Conservation (phyloP, 257 asterid genomes). For the Anisodus acutangulus region DNA sequence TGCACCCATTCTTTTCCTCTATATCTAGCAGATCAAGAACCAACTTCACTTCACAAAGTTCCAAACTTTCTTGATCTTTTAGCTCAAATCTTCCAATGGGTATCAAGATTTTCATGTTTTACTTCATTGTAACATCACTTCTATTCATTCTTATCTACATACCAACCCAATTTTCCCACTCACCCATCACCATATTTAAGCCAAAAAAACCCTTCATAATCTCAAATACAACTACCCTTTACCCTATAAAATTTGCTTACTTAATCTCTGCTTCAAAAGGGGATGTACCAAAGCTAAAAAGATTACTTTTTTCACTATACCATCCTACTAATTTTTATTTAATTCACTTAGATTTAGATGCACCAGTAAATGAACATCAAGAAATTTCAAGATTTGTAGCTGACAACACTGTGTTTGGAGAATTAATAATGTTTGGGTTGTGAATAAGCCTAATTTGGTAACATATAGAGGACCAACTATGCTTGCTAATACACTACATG, state of each 20-base stretch:
- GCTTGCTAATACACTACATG: conserved; percentile 88
- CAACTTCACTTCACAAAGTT: background rate
- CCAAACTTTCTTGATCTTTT: conserved; percentile 21
- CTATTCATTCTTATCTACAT: conserved; percentile 59
- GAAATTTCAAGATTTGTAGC: conserved; percentile 72
- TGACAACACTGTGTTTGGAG: conserved; percentile 51
- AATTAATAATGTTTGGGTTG: conserved; percentile 82
- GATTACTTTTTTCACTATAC: conserved; percentile 71
- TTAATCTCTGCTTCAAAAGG: conserved; percentile 83
- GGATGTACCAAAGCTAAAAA: conserved; percentile 71
- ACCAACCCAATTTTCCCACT: conserved; percentile 47
- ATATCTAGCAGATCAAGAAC: background rate
- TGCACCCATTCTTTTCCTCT: background rate
- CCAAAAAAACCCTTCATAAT: conserved; percentile 52
- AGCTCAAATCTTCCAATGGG: conserved; percentile 43
- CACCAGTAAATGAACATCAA: conserved; percentile 62
- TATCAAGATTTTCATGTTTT: conserved; percentile 55
- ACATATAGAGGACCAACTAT: conserved; percentile 93
- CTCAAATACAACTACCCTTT: conserved; percentile 49
- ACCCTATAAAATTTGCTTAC: conserved; percentile 83
- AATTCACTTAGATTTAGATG: conserved; percentile 74
- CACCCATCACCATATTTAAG: conserved; percentile 54
- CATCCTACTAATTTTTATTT: conserved; percentile 80
- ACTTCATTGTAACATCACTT: conserved; percentile 54
- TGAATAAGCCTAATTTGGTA: conserved; percentile 66